These are phyloP conservation scores for Boeremia exigua DNA, from an alignment of 2,329 filamentous ascomycete genomes.

Conservation along the genomic window DNA sequence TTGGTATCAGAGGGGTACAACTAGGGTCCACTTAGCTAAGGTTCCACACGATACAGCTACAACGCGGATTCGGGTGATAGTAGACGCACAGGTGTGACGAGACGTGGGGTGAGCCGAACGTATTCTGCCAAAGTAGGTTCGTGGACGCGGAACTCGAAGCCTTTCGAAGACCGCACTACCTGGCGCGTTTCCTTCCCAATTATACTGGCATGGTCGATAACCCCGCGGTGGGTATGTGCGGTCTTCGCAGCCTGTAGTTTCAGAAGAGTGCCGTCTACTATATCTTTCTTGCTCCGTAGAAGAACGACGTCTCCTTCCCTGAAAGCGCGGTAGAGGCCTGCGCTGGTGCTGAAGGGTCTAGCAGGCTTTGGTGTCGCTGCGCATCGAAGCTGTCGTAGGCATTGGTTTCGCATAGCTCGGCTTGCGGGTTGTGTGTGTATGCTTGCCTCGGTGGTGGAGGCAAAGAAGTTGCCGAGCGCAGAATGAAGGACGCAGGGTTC, in stretches of 20 bases:
- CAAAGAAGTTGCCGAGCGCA: slow-evolving; percentile 8
- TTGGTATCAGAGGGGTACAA: slow-evolving; percentile 78
- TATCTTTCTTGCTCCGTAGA: slow-evolving; percentile 49
- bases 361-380: slow-evolving; percentile 7
- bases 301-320: slow-evolving; percentile 51
- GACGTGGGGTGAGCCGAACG: slow-evolving; percentile 68
- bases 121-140: slow-evolving; percentile 77
- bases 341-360: slow-evolving; percentile 29
- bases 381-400: slow-evolving; percentile 13
- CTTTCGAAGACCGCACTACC: slow-evolving; percentile 61
- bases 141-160: slow-evolving; percentile 61
- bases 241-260: slow-evolving; percentile 45
- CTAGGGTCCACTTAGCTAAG: slow-evolving; percentile 46
- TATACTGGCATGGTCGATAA: slow-evolving; percentile 61
- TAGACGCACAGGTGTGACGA: slow-evolving; percentile 73
- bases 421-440: neutral
- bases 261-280: slow-evolving; percentile 48
- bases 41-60: neutral
- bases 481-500: slow-evolving; percentile 14
- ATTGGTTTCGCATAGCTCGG: slow-evolving; percentile 29
- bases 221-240: slow-evolving; percentile 55
- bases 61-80: neutral
- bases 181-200: slow-evolving; percentile 69
- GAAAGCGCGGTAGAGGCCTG: slow-evolving; percentile 31
- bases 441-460: neutral